Percentiles rank a stretch among this genome's conserved stretches.
phyloP scores from a whole-genome alignment of 306 rosid species.

The Quercus robur region DNA sequence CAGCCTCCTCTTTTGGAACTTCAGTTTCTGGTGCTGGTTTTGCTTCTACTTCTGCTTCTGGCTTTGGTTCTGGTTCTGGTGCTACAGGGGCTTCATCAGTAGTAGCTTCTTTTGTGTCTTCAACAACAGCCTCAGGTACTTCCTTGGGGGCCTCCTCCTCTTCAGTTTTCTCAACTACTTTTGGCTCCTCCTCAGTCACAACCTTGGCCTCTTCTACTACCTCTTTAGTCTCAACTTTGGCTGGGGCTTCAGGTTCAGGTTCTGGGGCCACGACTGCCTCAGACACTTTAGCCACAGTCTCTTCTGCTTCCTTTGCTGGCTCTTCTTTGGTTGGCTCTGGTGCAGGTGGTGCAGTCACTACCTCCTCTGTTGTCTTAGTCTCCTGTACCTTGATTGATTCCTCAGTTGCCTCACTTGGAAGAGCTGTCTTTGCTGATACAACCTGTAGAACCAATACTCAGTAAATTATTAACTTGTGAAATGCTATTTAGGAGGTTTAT shows the following conservation, averaged over 20 bases:
- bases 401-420: conserved; percentile 40
- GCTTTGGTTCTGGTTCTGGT: conserved; percentile 4
- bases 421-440: conserved; percentile 52
- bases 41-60: conserved; percentile 20
- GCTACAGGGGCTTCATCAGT: conserved; percentile 18
- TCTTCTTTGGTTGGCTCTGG: conserved; percentile 22
- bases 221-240: conserved; percentile 39
- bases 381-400: conserved; percentile 39
- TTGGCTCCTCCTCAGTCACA: conserved; percentile 24
- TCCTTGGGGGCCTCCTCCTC: conserved; percentile 14
- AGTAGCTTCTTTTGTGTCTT: conserved; percentile 34
- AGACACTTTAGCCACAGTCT: conserved; percentile 1
- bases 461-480: not conserved
- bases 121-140: conserved; percentile 8
- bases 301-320: conserved; percentile 33
- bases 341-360: conserved; percentile 19
- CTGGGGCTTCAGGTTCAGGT: conserved; percentile 14
- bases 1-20: conserved; percentile 23
- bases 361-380: conserved; percentile 25
- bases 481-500: not conserved
- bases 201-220: conserved; percentile 29
- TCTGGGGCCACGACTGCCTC: conserved; percentile 15
- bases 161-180: conserved; percentile 20
- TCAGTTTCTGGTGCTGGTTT: conserved; percentile 4
- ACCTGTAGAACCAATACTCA: conserved; percentile 34